phyloP scores from a whole-genome alignment of 2,329 filamentous ascomycete species.

The Cordyceps pruinosa region DNA sequence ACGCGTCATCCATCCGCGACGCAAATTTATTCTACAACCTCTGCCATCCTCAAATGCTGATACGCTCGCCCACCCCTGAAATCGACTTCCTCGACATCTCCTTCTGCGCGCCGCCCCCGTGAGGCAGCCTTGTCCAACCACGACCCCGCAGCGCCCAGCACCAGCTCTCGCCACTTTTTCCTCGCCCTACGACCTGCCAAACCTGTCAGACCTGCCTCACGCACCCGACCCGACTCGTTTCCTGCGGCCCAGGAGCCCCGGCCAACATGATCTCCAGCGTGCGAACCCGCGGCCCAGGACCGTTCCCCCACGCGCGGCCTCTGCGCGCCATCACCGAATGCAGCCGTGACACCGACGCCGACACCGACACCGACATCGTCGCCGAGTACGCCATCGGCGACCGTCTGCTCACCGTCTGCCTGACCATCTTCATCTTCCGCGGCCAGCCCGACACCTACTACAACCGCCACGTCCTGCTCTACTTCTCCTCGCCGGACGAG shows the following conservation, averaged over 20 bases:
- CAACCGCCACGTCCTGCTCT: constrained; percentile 14
- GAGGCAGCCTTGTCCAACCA: background rate
- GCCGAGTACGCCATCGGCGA: constrained; percentile 8
- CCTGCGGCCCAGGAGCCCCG: background rate
- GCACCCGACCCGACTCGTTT: background rate
- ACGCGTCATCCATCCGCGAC: background rate
- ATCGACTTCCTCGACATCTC: too few relatives aligned
- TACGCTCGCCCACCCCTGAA: too few relatives aligned
- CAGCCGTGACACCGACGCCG: background rate
- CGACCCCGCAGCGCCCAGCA: constrained; percentile 1
- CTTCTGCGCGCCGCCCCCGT: background rate
- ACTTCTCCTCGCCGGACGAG: constrained; percentile 16
- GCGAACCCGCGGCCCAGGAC: background rate
- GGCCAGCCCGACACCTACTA: constrained; percentile 14
- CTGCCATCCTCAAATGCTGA: background rate
- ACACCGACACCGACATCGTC: background rate
- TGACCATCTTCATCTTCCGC: constrained; percentile 13
- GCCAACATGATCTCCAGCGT: constrained; percentile 3
- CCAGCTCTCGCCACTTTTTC: constrained; percentile 8
- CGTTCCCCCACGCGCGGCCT: background rate
- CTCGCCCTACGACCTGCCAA: background rate
- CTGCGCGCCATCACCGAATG: background rate
- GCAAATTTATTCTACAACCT: background rate
- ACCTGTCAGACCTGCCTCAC: background rate
- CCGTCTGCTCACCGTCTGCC: constrained; percentile 9